phyloP scores from a whole-genome alignment of 148 eudicot genomes.

The Rhododendron mucronatum region DNA sequence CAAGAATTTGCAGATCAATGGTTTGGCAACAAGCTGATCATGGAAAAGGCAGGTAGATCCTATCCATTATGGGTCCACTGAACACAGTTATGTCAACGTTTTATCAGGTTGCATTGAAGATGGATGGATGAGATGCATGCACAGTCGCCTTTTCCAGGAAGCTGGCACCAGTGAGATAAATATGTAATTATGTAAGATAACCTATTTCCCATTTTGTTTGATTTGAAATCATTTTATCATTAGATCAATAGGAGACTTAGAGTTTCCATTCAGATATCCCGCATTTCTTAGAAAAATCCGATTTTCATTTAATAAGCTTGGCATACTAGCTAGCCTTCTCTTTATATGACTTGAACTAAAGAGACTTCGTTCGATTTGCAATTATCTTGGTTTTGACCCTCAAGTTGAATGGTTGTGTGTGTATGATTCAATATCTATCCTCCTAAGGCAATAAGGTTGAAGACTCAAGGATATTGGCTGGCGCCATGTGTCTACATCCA shows the following conservation, averaged over 20 bases:
- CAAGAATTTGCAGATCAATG: no score
- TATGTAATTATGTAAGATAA: neutral
- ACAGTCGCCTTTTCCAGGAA: neutral
- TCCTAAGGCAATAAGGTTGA: no score
- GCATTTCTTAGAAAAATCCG: neutral
- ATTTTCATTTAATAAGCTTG: neutral
- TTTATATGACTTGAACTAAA: no score
- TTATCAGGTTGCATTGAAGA: neutral
- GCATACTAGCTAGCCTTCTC: no score
- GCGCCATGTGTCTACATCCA: no score
- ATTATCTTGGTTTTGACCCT: no score
- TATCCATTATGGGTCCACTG: slow-evolving; percentile 61
- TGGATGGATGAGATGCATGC: neutral
- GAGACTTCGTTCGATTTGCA: no score
- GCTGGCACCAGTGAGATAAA: neutral
- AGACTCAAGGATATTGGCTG: no score
- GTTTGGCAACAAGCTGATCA: no score
- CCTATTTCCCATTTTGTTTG: neutral
- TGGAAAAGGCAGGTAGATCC: slow-evolving; percentile 80
- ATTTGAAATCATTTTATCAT: no score
- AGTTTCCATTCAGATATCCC: neutral
- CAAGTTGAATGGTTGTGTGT: no score
- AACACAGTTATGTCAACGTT: slow-evolving; percentile 51
- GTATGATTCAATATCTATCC: no score
- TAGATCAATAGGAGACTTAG: neutral